Percentiles rank a stretch among this genome's conserved stretches.
Conservation (phyloP, 2,329 filamentous ascomycete genomes). For the Colletotrichum echinochloae region DNA sequence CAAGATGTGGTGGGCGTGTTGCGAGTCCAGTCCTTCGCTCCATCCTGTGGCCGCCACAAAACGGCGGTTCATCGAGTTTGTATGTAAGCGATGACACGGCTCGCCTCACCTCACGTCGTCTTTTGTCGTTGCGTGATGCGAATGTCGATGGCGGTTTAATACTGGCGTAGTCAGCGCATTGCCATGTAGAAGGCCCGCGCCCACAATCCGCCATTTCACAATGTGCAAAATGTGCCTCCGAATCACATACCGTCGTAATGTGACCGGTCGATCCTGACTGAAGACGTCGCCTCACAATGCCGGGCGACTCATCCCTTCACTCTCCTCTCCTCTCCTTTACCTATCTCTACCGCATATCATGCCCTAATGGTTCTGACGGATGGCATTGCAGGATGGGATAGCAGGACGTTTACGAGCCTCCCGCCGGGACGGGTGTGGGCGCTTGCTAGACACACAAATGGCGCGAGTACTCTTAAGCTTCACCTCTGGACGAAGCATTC, state of each 20-base stretch:
- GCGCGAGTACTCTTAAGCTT: conserved; percentile 12
- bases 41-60: not conserved
- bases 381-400: conserved; percentile 14
- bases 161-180: not conserved
- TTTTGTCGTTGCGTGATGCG: not conserved
- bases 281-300: not conserved
- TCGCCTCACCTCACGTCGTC: not conserved
- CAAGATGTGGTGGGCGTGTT: not conserved
- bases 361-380: not conserved
- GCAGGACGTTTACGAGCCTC: not conserved
- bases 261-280: conserved; percentile 17
- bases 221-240: conserved; percentile 7
- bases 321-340: not conserved
- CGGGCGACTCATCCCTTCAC: not conserved
- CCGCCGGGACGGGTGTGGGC: not conserved
- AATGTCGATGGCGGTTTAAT: not conserved
- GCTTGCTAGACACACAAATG: not conserved
- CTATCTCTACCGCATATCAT: not conserved
- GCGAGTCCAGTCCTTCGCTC: not conserved
- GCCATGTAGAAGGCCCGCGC: not conserved
- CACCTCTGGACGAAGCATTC: not conserved
- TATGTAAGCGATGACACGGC: not conserved
- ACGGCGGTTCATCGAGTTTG: not conserved
- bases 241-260: not conserved
- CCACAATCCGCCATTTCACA: not conserved